Conservation (phyloP, 2,329 filamentous ascomycete species). For the Coniosporium tulheliwenetii region DNA sequence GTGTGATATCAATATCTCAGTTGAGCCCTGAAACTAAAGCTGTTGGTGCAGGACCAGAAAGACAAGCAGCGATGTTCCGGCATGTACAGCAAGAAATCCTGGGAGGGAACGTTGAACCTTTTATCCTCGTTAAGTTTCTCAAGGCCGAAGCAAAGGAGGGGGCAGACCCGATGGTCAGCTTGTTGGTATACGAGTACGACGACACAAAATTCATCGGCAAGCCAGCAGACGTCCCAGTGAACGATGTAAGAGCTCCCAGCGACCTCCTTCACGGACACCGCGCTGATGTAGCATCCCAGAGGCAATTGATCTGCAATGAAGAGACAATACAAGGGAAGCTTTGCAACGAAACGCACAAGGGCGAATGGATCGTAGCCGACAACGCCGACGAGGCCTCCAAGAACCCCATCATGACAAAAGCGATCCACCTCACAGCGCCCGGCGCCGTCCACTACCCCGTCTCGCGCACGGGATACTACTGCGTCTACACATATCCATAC, state of each 20-base stretch:
- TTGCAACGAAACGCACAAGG: slow-evolving; percentile 65
- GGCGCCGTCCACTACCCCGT: slow-evolving; percentile 66
- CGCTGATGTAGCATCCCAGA: slow-evolving; percentile 19
- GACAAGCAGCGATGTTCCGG: slow-evolving; percentile 71
- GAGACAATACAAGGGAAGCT: slow-evolving; percentile 50
- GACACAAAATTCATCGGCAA: slow-evolving; percentile 69
- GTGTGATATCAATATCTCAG: not conserved
- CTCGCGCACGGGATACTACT: slow-evolving; percentile 90
- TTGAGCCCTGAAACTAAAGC: not conserved
- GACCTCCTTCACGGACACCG: slow-evolving; percentile 8
- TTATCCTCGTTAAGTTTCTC: slow-evolving; percentile 71
- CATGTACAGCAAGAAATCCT: slow-evolving; percentile 84
- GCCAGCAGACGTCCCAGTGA: slow-evolving; percentile 20
- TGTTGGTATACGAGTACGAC: slow-evolving; percentile 89
- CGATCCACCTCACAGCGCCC: slow-evolving; percentile 66
- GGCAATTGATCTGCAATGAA: slow-evolving; percentile 62
- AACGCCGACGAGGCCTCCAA: slow-evolving; percentile 59
- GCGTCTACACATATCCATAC: slow-evolving; percentile 64
- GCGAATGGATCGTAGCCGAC: slow-evolving; percentile 66
- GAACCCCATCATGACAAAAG: slow-evolving; percentile 61
- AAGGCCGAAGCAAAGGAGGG: slow-evolving; percentile 40
- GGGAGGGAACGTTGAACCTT: slow-evolving; percentile 79
- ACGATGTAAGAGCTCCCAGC: slow-evolving; percentile 7
- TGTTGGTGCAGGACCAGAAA: slow-evolving; percentile 47
- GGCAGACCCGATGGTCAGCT: slow-evolving; percentile 60